Evolutionary conservation across 306 rosid genomes (phyloP), one percentile per base, ranked within the genome.

Genomic region (Echinosophora koreensis): DNA sequence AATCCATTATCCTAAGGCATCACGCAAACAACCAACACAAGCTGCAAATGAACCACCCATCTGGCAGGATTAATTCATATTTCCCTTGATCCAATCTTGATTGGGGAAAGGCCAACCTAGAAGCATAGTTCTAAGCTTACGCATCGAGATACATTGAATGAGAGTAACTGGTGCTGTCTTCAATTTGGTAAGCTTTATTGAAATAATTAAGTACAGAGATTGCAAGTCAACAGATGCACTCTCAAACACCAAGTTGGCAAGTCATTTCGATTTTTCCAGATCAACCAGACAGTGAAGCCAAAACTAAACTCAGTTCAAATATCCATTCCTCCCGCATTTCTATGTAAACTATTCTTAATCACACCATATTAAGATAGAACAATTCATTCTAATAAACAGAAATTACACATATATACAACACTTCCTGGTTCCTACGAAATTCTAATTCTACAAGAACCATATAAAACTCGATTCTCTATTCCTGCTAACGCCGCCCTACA

Each of bases 381-480:
- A 32, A 41, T 65, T 50, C 70, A 7, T 5, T 39, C 34, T 9
- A 41, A 65, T 18, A 6, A 4, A 65, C 70, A 41, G 7, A 64
- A 16, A 41, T 11, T 65, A 65, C 73, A 57, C 68, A 56, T 46
- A 56, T 46, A 30, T 46, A 77, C 74, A 56, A 6, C 17, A 8
- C 39, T 44, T 50, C 69, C 51, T 10, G 8, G 50, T 44, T n/a
- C 64, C 42, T 27, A 11, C 73, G 16, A 54, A 15, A 42, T 6
- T 64, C 67, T 71, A 38, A 66, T 42, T 56, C 81, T 56, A 35
- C 42, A 30, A 74, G 69, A 16, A 49, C 81, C 78, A 74, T 55
- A 50, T 60, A 77, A 80, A 78, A 52, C 44, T 78, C 39, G 77
- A 81, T 66, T 72, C 81, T 74, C 68, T 59, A 50, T 30, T 72